phyloP scores from a whole-genome alignment of 148 eudicot genomes.

The Silene uniflora region DNA sequence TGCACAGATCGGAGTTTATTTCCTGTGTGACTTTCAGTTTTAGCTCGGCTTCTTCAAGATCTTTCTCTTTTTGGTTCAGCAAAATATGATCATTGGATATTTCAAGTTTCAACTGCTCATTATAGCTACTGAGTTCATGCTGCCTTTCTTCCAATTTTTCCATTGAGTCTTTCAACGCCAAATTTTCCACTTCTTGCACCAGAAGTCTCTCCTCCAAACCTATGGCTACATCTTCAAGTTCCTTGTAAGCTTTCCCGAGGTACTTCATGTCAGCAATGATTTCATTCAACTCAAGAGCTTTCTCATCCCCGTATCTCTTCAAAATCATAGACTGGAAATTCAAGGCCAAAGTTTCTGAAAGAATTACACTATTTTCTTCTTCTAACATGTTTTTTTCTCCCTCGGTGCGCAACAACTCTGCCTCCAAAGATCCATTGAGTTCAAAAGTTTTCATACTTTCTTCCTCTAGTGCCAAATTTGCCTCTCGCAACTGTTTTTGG shows the following conservation, averaged over 20 bases:
- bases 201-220: constrained; percentile 39
- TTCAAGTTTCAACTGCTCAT: constrained; percentile 40
- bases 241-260: constrained; percentile 37
- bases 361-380: constrained; percentile 39
- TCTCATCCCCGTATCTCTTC: constrained; percentile 48
- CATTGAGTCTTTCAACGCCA: constrained; percentile 40
- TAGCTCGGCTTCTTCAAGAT: constrained; percentile 38
- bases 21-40: constrained; percentile 40
- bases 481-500: constrained; percentile 37
- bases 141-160: constrained; percentile 45
- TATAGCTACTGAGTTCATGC: constrained; percentile 39
- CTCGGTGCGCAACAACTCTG: constrained; percentile 35
- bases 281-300: constrained; percentile 35
- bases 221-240: constrained; percentile 48
- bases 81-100: constrained; percentile 31
- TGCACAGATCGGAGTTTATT: constrained; percentile 42
- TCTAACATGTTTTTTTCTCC: constrained; percentile 42
- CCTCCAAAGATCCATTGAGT: constrained; percentile 37
- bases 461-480: constrained; percentile 31
- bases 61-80: constrained; percentile 38
- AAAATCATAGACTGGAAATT: constrained; percentile 40
- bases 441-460: constrained; percentile 31
- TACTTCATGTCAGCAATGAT: constrained; percentile 37
- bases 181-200: constrained; percentile 54
- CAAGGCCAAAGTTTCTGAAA: constrained; percentile 41